phyloP scores from a whole-genome alignment of 306 rosid species.

The Morella rubra region DNA sequence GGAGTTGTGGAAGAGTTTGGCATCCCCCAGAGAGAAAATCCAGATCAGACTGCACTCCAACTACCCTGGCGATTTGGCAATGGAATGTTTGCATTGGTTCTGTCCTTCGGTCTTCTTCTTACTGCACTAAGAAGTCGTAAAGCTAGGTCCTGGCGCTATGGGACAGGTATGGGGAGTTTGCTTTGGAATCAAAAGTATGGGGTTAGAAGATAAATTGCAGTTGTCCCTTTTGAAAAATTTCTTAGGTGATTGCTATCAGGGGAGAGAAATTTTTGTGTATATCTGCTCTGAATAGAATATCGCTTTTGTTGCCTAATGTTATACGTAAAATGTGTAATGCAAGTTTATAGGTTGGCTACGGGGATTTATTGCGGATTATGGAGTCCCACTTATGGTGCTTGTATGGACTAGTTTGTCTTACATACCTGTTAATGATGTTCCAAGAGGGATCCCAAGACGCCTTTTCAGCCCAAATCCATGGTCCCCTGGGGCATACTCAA shows the following conservation, averaged over 20 bases:
- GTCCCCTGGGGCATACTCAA: constrained; percentile 93
- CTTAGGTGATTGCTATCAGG: constrained; percentile 17
- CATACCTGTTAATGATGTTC: constrained; percentile 78
- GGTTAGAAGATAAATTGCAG: background rate
- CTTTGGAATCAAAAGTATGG: constrained; percentile 1
- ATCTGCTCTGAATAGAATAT: too few species aligned
- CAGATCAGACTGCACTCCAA: constrained; percentile 54
- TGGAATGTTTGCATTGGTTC: constrained; percentile 95
- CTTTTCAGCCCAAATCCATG: constrained; percentile 98
- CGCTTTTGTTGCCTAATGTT: constrained; percentile 15
- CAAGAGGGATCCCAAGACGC: constrained; percentile 86
- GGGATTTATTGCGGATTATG: constrained; percentile 87
- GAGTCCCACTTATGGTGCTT: constrained; percentile 91
- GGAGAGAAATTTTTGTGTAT: too few species aligned
- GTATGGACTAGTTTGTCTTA: constrained; percentile 87
- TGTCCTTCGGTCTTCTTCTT: constrained; percentile 85
- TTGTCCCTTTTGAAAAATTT: background rate
- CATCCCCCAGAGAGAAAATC: constrained; percentile 52
- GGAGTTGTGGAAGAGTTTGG: constrained; percentile 92
- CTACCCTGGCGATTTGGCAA: constrained; percentile 90
- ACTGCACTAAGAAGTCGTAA: constrained; percentile 86
- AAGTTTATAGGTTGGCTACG: constrained; percentile 63
- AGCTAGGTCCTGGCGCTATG: constrained; percentile 97
- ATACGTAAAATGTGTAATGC: constrained; percentile 18
- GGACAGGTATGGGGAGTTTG: constrained; percentile 57